Percentiles rank a stretch among this genome's conserved stretches.
Evolutionary conservation across 352 stramenopile species (phyloP).

Genomic region (Pythium periplocum): DNA sequence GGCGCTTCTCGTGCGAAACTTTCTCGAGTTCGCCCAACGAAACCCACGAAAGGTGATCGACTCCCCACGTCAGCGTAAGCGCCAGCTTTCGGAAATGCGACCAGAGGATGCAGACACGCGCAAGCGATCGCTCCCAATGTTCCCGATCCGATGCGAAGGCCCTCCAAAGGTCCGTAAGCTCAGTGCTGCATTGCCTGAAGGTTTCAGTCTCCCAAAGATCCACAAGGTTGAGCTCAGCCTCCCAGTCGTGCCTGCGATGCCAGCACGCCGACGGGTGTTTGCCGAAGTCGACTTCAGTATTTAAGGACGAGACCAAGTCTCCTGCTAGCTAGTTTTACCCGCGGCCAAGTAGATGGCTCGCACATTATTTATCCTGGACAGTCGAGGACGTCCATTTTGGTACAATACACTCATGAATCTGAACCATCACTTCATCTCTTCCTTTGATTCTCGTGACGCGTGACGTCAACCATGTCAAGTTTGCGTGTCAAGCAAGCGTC

Average conservation of each 20-base stretch:
- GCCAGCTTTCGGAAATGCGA: slow-evolving; percentile 47
- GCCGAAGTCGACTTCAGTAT: slow-evolving; percentile 65
- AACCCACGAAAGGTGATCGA: slow-evolving; percentile 13
- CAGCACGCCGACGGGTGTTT: slow-evolving; percentile 60
- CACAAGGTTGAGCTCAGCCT: slow-evolving; percentile 28
- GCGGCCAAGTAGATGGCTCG: too few relatives aligned
- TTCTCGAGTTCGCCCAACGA: slow-evolving; percentile 42
- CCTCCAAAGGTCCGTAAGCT: slow-evolving; percentile 56
- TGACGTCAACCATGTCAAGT: too few relatives aligned
- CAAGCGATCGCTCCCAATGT: slow-evolving; percentile 20
- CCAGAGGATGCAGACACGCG: slow-evolving; percentile 27
- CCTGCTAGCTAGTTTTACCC: too few relatives aligned
- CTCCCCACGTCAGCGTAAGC: slow-evolving; percentile 30
- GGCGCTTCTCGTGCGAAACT: slow-evolving; percentile 55
- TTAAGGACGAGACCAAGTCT: neutral
- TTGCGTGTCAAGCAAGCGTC: too few relatives aligned
- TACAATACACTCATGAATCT: too few relatives aligned
- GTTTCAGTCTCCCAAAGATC: slow-evolving; percentile 16
- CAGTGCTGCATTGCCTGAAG: slow-evolving; percentile 31
- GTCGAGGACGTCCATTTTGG: too few relatives aligned
- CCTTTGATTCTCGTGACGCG: too few relatives aligned
- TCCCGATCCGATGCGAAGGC: slow-evolving; percentile 9
- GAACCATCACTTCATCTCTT: too few relatives aligned
- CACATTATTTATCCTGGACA: too few relatives aligned
- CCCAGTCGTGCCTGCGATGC: slow-evolving; percentile 25